Base-by-base conservation (phyloP, 768 basidiomycete genomes). In the Agaricus sinodeliciosus region DNA sequence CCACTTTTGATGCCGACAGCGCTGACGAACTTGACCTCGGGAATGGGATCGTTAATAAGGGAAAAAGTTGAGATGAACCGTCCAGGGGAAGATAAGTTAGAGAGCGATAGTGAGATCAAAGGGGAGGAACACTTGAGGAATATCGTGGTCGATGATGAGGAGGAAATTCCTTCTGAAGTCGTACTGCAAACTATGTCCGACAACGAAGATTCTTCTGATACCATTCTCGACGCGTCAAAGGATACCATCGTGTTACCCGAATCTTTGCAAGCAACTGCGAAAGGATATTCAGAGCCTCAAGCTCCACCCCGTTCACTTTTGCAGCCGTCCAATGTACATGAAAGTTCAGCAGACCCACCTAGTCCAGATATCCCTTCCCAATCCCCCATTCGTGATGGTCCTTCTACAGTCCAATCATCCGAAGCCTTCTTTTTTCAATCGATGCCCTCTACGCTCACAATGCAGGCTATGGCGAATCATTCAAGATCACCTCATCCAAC, bases 111-210 rank as follows among this genome's bases (percentile, higher is more conserved):
- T 13, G 26, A 36, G 40, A 25, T n/a, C 15, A 40, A 18, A 15
- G 4, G 56, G 9, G 55, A 51, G 26, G 58, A 48, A 36, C 52
- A 45, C 3, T 42, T 43, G 41, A 62, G 62, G 39, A 60, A 69
- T 16, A 73, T 79, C 48, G 72, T 77, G 0, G 65, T 77, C 6
- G 75, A 76, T 18, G 77, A 79, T 44, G 73, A 75, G 11, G 75
- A 78, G 50, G 69, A 73, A 49, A 58, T 66, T 46, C 64, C 65
- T 26, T 65, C 64, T 8, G 57, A 58, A 50, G 59, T 69, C 15
- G 36, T 55, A 43, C 55, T 48, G 19, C 51, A 58, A 16, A 35
- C 51, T 1, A 53, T 36, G 16, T 53, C 39, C 31, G 16, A 46
- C 6, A 52, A 37, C 9, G 51, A 53, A 16, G 39, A 46, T 16